These are phyloP conservation scores for Xerocomellus intermedius DNA, from an alignment of 768 basidiomycete species.

Conservation along the genomic window DNA sequence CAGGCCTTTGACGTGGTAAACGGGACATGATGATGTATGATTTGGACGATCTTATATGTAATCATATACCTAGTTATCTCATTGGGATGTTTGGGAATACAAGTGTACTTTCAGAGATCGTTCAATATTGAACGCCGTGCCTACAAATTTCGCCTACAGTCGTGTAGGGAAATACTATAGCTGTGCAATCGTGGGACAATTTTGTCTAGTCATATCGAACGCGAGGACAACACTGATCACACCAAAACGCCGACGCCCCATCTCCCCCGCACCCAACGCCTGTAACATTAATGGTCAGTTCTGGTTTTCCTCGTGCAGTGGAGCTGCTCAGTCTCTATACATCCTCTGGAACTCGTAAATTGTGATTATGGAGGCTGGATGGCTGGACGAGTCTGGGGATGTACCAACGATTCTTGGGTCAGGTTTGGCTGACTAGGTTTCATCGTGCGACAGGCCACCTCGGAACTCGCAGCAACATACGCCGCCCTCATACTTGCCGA, in stretches of 20 bases:
- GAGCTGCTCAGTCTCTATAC: neutral
- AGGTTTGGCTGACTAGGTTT: conserved; percentile 12
- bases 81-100: neutral
- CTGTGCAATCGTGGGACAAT: conserved; percentile 18
- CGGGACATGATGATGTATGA: neutral
- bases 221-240: neutral
- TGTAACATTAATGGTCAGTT: conserved; percentile 27
- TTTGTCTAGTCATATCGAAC: neutral
- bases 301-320: neutral
- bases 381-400: conserved; percentile 9
- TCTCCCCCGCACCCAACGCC: conserved; percentile 3
- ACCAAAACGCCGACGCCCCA: conserved; percentile 20
- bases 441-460: conserved; percentile 40
- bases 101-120: neutral
- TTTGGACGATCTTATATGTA: neutral
- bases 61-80: neutral
- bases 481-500: conserved; percentile 98
- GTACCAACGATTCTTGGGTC: neutral
- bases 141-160: too few relatives aligned
- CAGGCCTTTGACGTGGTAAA: conserved; percentile 19
- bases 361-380: conserved; percentile 20
- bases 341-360: neutral
- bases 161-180: conserved; percentile 1
- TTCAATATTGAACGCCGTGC: neutral
- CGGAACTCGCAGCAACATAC: conserved; percentile 91